phyloP scores from a whole-genome alignment of 345 rosid genomes.

The Euphorbia tirucalli region DNA sequence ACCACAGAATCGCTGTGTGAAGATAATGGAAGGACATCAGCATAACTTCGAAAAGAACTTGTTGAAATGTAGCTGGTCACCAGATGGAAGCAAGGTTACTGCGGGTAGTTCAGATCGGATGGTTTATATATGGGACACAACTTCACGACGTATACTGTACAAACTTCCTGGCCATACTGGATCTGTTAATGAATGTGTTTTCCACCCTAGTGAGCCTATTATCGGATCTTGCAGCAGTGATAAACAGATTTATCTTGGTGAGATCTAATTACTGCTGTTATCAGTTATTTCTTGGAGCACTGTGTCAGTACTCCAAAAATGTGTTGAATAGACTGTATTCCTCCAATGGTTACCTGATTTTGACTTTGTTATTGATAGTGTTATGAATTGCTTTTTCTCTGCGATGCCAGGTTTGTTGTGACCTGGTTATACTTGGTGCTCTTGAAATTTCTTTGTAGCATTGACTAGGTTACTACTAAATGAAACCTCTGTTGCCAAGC shows the following conservation, averaged over 20 bases:
- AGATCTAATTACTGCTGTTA: slow-evolving; percentile 48
- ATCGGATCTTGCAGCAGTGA: slow-evolving; percentile 95
- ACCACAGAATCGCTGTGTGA: slow-evolving; percentile 92
- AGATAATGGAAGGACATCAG: slow-evolving; percentile 89
- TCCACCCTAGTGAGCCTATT: slow-evolving; percentile 88
- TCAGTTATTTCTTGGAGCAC: neutral
- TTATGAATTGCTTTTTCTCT: slow-evolving; percentile 7
- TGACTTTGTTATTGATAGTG: slow-evolving; percentile 5
- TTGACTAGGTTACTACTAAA: neutral
- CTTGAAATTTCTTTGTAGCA: too few species aligned
- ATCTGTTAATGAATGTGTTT: slow-evolving; percentile 80
- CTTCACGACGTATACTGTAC: slow-evolving; percentile 74
- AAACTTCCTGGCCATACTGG: slow-evolving; percentile 97
- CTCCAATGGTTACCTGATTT: slow-evolving; percentile 11
- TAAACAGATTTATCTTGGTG: slow-evolving; percentile 87
- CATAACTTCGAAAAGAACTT: slow-evolving; percentile 96
- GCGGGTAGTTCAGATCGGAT: slow-evolving; percentile 94
- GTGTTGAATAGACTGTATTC: slow-evolving; percentile 8
- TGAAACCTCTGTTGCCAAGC: neutral
- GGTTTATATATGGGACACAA: slow-evolving; percentile 97
- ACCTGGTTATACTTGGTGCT: neutral
- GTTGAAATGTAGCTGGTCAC: slow-evolving; percentile 88
- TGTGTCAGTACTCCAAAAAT: neutral
- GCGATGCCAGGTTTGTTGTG: neutral
- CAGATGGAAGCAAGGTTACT: slow-evolving; percentile 94